Conservation (phyloP, 345 rosid genomes). For the Acer saccharum region DNA sequence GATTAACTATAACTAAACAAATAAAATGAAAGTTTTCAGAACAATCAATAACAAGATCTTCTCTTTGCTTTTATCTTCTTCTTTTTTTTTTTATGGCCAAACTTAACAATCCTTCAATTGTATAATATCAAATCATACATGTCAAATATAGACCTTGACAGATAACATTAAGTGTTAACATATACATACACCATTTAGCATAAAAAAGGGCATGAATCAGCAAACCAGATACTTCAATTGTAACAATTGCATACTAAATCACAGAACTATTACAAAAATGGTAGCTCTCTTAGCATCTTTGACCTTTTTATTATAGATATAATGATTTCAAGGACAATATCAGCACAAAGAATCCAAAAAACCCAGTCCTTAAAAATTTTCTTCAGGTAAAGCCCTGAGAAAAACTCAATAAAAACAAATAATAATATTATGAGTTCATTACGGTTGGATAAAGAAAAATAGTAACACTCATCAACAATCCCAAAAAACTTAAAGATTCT, state of each 20-base stretch:
- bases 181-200: neutral
- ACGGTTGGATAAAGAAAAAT: neutral
- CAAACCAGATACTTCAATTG: neutral
- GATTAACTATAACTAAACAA: neutral
- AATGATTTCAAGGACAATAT: conserved; percentile 10
- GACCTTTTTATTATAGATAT: neutral
- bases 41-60: neutral
- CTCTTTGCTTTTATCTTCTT: neutral
- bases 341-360: neutral
- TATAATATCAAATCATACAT: neutral
- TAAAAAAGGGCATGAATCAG: neutral
- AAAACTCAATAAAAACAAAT: neutral
- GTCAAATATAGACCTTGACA: neutral
- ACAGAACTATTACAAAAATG: neutral
- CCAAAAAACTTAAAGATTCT: neutral
- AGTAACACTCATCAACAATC: neutral
- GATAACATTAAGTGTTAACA: neutral
- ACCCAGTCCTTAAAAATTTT: neutral
- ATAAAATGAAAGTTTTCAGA: conserved; percentile 4
- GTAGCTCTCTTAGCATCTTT: neutral
- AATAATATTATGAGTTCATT: neutral
- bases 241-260: neutral
- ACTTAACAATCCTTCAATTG: neutral
- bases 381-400: neutral
- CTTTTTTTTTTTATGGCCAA: no score